Evolutionary conservation across 2,329 filamentous ascomycete species (phyloP), one percentile per base, ranked within the genome.

Genomic region (Tolypocladium cylindrosporum): DNA sequence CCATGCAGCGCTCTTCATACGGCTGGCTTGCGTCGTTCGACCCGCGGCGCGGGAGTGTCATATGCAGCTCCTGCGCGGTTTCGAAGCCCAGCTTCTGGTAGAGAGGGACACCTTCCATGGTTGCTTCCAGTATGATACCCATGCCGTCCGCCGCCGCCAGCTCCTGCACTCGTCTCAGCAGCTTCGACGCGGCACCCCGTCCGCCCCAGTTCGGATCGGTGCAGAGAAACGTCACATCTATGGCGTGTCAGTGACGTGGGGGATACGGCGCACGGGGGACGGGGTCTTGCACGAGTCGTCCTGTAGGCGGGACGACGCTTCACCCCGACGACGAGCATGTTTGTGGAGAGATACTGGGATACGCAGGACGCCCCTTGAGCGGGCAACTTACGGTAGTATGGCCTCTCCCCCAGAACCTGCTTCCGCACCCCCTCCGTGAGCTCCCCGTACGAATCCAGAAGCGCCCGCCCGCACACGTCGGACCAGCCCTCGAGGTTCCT

Each of bases 151-250:
- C 65, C 11, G 63, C 62, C 1, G 73, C 74, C 57, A 67, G 60
- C 6, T 66, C 62, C 55, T 72, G 66, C n/a, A 76, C 67, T 36
- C 61, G 63, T 48, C 66, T 58, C 24, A 74, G 64, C 27, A 77
- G 65, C 24, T 61, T 56, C 31, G 69, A 68, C 7, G 71, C 74
- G 27, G 69, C 71, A 41, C 74, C 74, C 56, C 61, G 68, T 14
- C 72, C 67, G 34, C 68, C 66, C 59, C 68, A 72, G 40, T 60
- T 61, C 24, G 71, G 71, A 61, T 72, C 65, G 31, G 69, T 71
- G 62, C 74, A 77, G 56, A 77, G 64, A 61, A 74, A 77, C 43
- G 69, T 69, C 40, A 74, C 68, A 57, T 74, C 72, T 64, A 14
- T 7, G 39, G n/a, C 27, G 37, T 14, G 53, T 55, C 19, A 55